These are phyloP conservation scores for Chaetomium olivaceum DNA, from an alignment of 2,329 filamentous ascomycete species.

Conservation along the genomic window DNA sequence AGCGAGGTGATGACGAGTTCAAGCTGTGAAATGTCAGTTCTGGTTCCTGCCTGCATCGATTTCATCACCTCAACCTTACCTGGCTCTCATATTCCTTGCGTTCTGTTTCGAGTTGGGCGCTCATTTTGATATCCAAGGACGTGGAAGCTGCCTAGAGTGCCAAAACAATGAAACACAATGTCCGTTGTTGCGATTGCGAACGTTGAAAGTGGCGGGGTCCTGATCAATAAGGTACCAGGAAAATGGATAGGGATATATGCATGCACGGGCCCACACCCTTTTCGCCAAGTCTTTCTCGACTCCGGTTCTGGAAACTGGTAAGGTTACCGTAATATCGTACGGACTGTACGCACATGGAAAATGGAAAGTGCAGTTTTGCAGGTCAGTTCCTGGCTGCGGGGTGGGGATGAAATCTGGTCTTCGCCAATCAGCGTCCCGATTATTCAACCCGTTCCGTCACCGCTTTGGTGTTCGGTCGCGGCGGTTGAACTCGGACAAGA, in stretches of 20 bases:
- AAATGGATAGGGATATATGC: neutral
- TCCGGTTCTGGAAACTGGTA: neutral
- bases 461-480: constrained; percentile 10
- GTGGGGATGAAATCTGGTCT: neutral
- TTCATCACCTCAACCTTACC: constrained; percentile 40
- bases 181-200: neutral
- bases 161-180: neutral
- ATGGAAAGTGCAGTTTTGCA: neutral
- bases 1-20: constrained; percentile 75
- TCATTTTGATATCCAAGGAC: constrained; percentile 38
- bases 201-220: neutral
- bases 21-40: constrained; percentile 54
- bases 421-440: constrained; percentile 8
- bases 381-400: neutral
- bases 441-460: constrained; percentile 13
- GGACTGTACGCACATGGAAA: neutral
- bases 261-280: neutral
- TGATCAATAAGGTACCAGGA: neutral
- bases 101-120: constrained; percentile 52
- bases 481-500: neutral
- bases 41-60: neutral
- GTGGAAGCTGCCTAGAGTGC: neutral
- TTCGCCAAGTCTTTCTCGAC: neutral
- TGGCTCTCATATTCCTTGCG: constrained; percentile 58
- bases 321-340: neutral